Evolutionary conservation across 495 filamentous ascomycete genomes (phyloP).

Genomic region (Penicillium angulare): DNA sequence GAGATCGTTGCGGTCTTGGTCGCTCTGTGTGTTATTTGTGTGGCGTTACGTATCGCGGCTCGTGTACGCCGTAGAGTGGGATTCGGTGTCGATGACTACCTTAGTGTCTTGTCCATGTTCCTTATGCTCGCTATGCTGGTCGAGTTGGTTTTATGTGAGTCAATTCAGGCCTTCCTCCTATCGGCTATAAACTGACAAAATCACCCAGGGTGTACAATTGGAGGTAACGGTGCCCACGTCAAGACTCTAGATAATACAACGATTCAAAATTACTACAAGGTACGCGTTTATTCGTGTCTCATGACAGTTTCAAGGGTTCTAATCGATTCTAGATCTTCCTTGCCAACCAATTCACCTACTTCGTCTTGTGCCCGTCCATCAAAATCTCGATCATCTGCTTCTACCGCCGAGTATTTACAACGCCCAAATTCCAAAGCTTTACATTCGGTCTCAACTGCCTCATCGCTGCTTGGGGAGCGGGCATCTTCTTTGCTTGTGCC

Average conservation of each 20-base stretch:
- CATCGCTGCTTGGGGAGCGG: conserved; percentile 34
- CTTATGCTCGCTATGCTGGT: conserved; percentile 36
- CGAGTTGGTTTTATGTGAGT: conserved; percentile 38
- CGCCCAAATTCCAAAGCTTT: conserved; percentile 32
- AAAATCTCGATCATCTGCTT: conserved; percentile 49
- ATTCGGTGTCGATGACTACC: conserved; percentile 43
- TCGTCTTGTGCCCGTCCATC: conserved; percentile 38
- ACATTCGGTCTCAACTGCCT: conserved; percentile 32
- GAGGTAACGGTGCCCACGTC: conserved; percentile 34
- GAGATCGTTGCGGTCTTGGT: conserved; percentile 38
- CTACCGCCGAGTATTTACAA: conserved; percentile 46
- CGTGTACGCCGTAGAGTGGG: conserved; percentile 36
- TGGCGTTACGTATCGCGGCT: conserved; percentile 37
- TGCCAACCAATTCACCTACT: conserved; percentile 46
- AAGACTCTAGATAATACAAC: conserved; percentile 20
- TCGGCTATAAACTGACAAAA: conserved; percentile 5
- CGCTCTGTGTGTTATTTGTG: conserved; percentile 32
- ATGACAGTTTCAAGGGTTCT: too few species aligned
- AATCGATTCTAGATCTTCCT: conserved; percentile 48
- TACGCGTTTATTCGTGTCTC: too few species aligned
- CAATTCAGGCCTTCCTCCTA: too few species aligned
- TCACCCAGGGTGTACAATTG: conserved; percentile 35
- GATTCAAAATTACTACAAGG: conserved; percentile 38
- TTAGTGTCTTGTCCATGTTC: conserved; percentile 30
- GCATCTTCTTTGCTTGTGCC: conserved; percentile 39